phyloP scores from a whole-genome alignment of 2,329 filamentous ascomycete genomes.

The Hysterium pulicare region DNA sequence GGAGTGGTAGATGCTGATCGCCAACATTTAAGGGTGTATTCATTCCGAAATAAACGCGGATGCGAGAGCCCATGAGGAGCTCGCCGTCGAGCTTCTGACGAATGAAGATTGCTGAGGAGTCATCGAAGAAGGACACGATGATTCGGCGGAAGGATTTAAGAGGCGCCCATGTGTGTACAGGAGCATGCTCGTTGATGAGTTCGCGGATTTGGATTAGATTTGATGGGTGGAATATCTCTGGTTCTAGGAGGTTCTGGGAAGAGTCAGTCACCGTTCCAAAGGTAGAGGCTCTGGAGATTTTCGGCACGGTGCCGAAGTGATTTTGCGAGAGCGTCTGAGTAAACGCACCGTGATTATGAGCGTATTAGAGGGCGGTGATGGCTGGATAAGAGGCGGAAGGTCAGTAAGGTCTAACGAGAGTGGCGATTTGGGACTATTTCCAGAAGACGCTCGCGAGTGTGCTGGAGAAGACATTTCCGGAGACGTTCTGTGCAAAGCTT shows the following conservation, averaged over 20 bases:
- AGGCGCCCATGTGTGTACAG: conserved; percentile 74
- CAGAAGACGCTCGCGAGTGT: conserved; percentile 34
- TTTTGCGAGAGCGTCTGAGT: not conserved
- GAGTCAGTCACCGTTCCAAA: conserved; percentile 11
- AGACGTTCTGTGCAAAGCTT: conserved; percentile 25
- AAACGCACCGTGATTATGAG: conserved; percentile 69
- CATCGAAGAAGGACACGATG: conserved; percentile 71
- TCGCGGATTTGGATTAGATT: conserved; percentile 72
- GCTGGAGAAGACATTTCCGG: conserved; percentile 26
- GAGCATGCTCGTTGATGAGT: conserved; percentile 66
- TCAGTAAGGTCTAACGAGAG: conserved; percentile 72
- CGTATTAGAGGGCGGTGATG: conserved; percentile 77
- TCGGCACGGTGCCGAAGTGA: too few species aligned
- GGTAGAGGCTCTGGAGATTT: too few species aligned
- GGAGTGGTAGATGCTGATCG: conserved; percentile 41
- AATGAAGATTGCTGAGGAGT: conserved; percentile 66
- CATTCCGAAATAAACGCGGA: conserved; percentile 39
- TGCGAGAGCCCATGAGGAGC: conserved; percentile 62
- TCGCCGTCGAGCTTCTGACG: conserved; percentile 72
- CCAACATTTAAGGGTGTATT: conserved; percentile 37
- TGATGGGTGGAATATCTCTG: conserved; percentile 69
- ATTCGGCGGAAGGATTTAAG: conserved; percentile 81
- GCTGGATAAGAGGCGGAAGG: conserved; percentile 65
- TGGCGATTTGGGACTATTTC: conserved; percentile 37
- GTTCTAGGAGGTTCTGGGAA: conserved; percentile 62